Base-by-base conservation (phyloP, 2,329 filamentous ascomycete genomes). In the Diatrype stigma region DNA sequence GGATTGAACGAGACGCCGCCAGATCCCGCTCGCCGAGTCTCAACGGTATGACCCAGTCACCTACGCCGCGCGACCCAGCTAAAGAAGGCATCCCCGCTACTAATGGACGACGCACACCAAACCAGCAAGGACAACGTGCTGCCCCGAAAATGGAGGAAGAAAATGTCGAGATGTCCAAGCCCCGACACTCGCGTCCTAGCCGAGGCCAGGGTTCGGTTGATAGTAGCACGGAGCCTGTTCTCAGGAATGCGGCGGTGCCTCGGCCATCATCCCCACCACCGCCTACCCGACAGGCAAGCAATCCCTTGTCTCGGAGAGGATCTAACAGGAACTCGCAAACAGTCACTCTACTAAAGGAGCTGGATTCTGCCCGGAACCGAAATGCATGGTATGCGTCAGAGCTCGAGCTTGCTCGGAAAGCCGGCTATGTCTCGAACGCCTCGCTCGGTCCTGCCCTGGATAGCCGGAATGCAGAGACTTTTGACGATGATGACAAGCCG, bases 321-420 rank as follows among this genome's bases (percentile, higher is more conserved):
- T 79, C 87, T 52, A 72, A 80, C 57, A 67, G 80, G 66, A 80
- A 84, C 63, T 77, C 82, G 7, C 84, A 87, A 58, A 86, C 87
- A 1, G 87, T 89, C 56, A 85, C 88, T 0, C 70, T 96, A 12
- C 77, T 90, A 14, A 93, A 94, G 66, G 94, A 99, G 66, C 77
- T 99, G 2, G 93, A 99, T 65, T 79, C 84, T 8, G 81, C 86
- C 3, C 89, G 90, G 62, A 94, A 87, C 63, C 84, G 89, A 47
- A 97, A 96, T 70, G 93, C 93, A 0, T 99, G 94, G 94, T 96
- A 96, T 69, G 90, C 91, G 7, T 96, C 93, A 0, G 94, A 99
- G 70, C 77, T 99, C 44, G 90, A 96, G 51, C 76, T 99, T 56
- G 95, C 94, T 6, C 85, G 89, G 46, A 96, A 96, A 70, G 84